Evolutionary conservation across 345 rosid genomes (phyloP).

Genomic region (Microthlaspi erraticum): DNA sequence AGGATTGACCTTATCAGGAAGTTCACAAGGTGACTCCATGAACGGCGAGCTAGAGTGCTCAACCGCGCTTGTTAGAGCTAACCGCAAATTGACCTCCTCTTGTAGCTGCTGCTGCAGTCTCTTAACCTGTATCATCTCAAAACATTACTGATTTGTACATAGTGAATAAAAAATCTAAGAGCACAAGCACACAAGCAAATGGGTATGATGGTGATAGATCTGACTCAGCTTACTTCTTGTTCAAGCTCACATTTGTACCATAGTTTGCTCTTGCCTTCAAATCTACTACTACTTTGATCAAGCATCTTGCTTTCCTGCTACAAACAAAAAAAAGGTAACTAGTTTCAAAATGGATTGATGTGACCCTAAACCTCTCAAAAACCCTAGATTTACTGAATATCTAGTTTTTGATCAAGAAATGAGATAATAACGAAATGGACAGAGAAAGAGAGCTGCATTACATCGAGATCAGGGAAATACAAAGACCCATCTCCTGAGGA

Average conservation of each 20-base stretch:
- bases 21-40: conserved; percentile 60
- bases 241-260: conserved; percentile 73
- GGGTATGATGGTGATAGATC: conserved; percentile 16
- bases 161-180: not conserved
- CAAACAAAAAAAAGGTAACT: conserved; percentile 23
- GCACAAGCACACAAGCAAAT: not conserved
- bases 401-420: conserved; percentile 1
- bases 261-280: conserved; percentile 53
- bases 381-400: conserved; percentile 30
- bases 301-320: conserved; percentile 48
- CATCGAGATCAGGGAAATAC: conserved; percentile 56
- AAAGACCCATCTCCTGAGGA: conserved; percentile 61
- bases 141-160: too few species aligned
- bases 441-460: conserved; percentile 35
- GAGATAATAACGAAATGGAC: not conserved
- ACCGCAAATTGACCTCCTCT: conserved; percentile 71
- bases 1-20: conserved; percentile 70
- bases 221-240: conserved; percentile 72
- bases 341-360: not conserved
- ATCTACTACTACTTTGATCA: conserved; percentile 47
- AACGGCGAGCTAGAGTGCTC: conserved; percentile 61
- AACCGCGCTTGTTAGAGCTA: conserved; percentile 69
- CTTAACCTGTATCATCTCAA: conserved; percentile 58
- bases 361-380: conserved; percentile 31
- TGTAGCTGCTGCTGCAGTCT: conserved; percentile 72